Percentiles rank a stretch among this genome's conserved stretches.
Conservation (phyloP, 257 asterid genomes). For the Solanum pimpinellifolium region DNA sequence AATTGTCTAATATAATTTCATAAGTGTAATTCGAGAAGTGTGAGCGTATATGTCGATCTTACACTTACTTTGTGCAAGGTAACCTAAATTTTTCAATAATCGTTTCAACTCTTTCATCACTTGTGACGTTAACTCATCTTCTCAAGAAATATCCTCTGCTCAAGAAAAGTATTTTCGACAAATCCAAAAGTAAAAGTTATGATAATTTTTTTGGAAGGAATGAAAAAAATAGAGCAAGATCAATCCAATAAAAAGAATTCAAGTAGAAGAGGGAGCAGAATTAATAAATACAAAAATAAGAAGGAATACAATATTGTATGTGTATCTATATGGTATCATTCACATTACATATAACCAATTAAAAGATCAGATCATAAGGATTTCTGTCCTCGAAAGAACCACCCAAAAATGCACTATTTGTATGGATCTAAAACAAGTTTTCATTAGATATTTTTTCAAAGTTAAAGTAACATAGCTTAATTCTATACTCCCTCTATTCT, state of each 20-base stretch:
- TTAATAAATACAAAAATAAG: not conserved
- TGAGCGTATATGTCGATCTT: not conserved
- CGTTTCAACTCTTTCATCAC: not conserved
- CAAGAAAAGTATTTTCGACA: not conserved
- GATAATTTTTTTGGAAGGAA: not conserved
- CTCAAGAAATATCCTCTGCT: not conserved
- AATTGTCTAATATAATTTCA: not conserved
- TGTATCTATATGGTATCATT: not conserved
- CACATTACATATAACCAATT: not conserved
- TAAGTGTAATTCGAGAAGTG: fast-evolving
- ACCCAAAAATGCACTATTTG: not conserved
- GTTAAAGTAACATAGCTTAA: not conserved
- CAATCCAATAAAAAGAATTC: not conserved
- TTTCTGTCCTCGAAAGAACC: not conserved
- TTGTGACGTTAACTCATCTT: not conserved
- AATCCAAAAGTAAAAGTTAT: not conserved
- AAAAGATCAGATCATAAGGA: not conserved
- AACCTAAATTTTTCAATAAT: too few relatives aligned
- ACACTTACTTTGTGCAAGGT: not conserved
- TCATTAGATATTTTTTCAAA: not conserved
- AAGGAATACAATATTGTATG: not conserved
- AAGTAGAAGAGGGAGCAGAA: not conserved
- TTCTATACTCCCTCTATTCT: not conserved
- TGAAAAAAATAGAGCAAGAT: not conserved
- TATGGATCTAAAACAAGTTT: not conserved